A percentile compares a stretch with the other conserved stretches of the same genome.
Evolutionary conservation across 352 stramenopile genomes (phyloP).

Genomic region (Pythium phragmitis): DNA sequence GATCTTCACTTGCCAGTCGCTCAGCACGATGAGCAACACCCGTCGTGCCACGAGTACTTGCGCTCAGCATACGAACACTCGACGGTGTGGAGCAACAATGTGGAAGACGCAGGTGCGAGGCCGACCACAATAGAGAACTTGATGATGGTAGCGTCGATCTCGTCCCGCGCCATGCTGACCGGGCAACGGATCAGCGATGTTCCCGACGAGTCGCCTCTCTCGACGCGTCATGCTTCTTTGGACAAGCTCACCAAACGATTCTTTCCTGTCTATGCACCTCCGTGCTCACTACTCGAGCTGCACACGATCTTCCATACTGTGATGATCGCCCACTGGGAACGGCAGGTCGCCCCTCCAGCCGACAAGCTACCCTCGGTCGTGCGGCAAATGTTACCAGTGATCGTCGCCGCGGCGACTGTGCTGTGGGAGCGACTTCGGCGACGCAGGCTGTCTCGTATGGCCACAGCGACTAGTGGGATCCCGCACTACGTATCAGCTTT

Average conservation of each 20-base stretch:
- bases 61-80: conserved; percentile 25
- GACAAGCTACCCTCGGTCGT: conserved; percentile 20
- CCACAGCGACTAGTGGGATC: neutral
- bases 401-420: conserved; percentile 36
- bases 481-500: conserved; percentile 14
- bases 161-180: conserved; percentile 1
- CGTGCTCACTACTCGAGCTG: conserved; percentile 15
- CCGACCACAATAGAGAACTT: conserved; percentile 28
- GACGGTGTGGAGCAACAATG: conserved; percentile 15
- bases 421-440: conserved; percentile 51
- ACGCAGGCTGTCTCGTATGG: neutral
- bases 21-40: conserved; percentile 22
- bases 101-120: conserved; percentile 1
- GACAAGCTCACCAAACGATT: conserved; percentile 29
- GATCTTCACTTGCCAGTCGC: conserved; percentile 36
- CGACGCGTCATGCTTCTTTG: conserved; percentile 22
- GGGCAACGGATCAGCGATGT: neutral
- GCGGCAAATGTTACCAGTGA: conserved; percentile 11
- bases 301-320: conserved; percentile 28
- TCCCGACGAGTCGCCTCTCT: neutral
- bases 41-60: conserved; percentile 27
- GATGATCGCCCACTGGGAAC: conserved; percentile 25
- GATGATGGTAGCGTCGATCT: conserved; percentile 35
- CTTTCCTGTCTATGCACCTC: conserved; percentile 24
- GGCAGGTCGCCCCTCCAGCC: conserved; percentile 5